These are phyloP conservation scores for Solanum chmielewskii DNA, from an alignment of 257 asterid genomes.

Conservation along the genomic window DNA sequence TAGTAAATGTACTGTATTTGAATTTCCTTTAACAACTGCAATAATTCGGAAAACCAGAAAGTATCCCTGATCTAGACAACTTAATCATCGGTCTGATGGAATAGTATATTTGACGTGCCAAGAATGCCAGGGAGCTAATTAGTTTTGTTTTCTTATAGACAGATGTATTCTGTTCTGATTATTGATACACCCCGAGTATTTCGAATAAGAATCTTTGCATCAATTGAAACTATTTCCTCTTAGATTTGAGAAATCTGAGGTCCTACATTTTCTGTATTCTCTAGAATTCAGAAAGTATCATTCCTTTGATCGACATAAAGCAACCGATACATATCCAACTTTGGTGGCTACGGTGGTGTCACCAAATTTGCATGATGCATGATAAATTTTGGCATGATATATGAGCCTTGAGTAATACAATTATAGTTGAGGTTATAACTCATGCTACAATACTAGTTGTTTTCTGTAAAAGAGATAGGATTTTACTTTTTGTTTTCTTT, in stretches of 20 bases:
- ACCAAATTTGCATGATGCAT: conserved; percentile 42
- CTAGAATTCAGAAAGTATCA: neutral
- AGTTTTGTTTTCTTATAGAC: neutral
- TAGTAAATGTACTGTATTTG: neutral
- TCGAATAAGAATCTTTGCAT: neutral
- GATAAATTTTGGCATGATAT: conserved; percentile 28
- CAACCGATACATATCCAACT: conserved; percentile 17
- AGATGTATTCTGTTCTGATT: neutral
- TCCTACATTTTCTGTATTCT: neutral
- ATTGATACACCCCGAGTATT: neutral
- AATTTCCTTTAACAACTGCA: neutral
- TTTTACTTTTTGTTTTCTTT: conserved; percentile 22
- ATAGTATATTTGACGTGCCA: neutral
- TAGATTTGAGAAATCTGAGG: neutral
- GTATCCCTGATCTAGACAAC: neutral
- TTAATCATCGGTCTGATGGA: neutral
- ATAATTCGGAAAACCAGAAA: neutral
- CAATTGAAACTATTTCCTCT: neutral
- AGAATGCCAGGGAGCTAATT: neutral
- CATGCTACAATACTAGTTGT: conserved; percentile 41
- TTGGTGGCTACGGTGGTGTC: conserved; percentile 29
- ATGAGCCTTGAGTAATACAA: conserved; percentile 37
- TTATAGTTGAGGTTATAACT: conserved; percentile 52
- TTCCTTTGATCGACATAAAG: neutral
- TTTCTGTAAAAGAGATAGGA: neutral